Base-by-base conservation (phyloP, 106 monocot species). In the Apostasia shenzhenica region DNA sequence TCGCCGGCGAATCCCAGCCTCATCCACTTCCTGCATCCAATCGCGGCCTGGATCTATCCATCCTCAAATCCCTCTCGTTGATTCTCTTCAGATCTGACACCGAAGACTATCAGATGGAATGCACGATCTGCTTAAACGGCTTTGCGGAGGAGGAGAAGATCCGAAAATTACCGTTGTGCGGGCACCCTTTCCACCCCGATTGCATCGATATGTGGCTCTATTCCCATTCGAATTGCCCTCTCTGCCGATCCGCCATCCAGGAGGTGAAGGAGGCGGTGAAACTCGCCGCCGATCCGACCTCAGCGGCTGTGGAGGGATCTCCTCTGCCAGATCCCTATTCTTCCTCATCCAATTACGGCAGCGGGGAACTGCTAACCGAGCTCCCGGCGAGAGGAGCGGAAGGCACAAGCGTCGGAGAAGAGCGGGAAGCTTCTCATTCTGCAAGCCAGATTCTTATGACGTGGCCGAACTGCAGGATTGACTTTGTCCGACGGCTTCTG, bases 181-280 rank as follows among this genome's bases (percentile, higher is more conserved):
- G 62, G 1, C 84, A 84, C 72, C 45, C 70, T 5, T 84, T 84
- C 67, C 84, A 84, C 57, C 48, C 74, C 39, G 77, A 71, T 7
- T 84, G 84, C 70, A 75, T 84, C 50, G 84, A 84, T 54, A 78
- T 72, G 73, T 84, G 84, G 84, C 78, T 84, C 65, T 63, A 57
- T 5, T 74, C 70, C 41, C 80, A 84, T 57, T 54, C 55, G 60
- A 80, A 73, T 26, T 84, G 84, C 63, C 84, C 84, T 10, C 77
- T 84, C 50, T 84, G 85, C 75, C 81, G 85, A 11, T 45, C 77
- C 56, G 8, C 70, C 8, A 77, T 80, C n/a, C 76, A 26, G 26
- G 26, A 26, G 26, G 26, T 26, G 26, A 26, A 70, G 56, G 58
- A 45, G 38, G 70, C 59, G 55, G 38, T 58, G 55, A 10, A 42